phyloP scores from a whole-genome alignment of 148 eudicot species.

The Spergularia marina region DNA sequence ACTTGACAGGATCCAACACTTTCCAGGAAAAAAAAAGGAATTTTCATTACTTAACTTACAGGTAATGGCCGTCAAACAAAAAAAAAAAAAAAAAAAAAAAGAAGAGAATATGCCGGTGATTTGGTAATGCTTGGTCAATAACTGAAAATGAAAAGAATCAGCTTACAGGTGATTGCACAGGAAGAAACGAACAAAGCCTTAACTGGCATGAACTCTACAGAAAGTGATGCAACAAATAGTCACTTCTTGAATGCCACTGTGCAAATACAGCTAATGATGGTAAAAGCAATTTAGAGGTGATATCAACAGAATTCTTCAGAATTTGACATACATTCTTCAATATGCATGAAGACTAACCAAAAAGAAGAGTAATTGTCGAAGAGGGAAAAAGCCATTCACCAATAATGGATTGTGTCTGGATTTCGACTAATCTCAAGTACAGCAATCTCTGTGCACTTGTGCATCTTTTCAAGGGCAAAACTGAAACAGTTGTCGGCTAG shows the following conservation, averaged over 20 bases:
- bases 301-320: neutral
- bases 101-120: neutral
- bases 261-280: neutral
- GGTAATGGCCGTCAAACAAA: too few relatives aligned
- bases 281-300: neutral
- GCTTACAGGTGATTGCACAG: neutral
- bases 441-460: slow-evolving; percentile 4
- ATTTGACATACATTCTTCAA: neutral
- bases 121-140: neutral
- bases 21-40: too few relatives aligned
- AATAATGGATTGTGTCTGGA: neutral
- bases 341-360: neutral
- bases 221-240: neutral
- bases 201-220: neutral
- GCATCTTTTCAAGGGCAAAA: slow-evolving; percentile 22
- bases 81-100: neutral
- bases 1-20: too few relatives aligned
- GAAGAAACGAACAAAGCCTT: neutral
- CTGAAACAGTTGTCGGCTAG: slow-evolving; percentile 1
- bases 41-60: too few relatives aligned
- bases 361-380: neutral
- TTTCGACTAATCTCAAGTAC: slow-evolving; percentile 9
- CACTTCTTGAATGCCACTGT: neutral
- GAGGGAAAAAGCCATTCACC: neutral
- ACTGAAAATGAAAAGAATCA: neutral